Evolutionary conservation across 177 flowering plant genomes (phyloP), one percentile per base, ranked within the genome.

Genomic region (Vitis hybrid): DNA sequence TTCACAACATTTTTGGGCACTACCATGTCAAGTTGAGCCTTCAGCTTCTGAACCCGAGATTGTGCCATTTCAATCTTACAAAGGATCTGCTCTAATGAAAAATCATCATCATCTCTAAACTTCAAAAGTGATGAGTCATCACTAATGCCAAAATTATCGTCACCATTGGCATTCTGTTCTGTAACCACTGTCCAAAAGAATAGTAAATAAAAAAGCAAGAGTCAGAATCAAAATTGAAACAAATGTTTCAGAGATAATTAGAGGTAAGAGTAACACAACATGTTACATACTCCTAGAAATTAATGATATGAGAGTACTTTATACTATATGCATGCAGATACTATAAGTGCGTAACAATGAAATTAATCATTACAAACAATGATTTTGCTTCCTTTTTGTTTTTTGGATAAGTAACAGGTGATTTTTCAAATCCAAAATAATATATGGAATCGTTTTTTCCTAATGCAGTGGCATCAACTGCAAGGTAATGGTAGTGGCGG

Each of bases 31-130:
- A 91, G 78, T 73, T 82, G 85, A 64, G 71, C 62, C 78, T 77
- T 91, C 72, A 95, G 71, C 71, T 82, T 89, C 18, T 79, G 74
- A 70, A 89, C 86, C 39, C 84, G 86, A 68, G 83, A 69, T 8
- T 90, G 89, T 48, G 75, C 77, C 3, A 55, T 55, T 71, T 89
- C 98, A 53, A 93, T 90, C 70, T 84, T 87, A 83, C 81, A 72
- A 68, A 95, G 90, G 33, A 90, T 53, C 70, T 81, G 72, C 75
- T 89, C 97, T 5, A 83, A 71, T 61, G 76, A 73, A n/a, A n/a
- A n/a, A 72, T 67, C 68, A 56, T 91, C 83, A 65, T 72, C 79
- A 22, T 83, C 87, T 77, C 74, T 66, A 29, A 72, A 62, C 67
- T 82, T 87, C 50, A 76, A 68, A 20, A 64, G 55, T 19, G 71